Evolutionary conservation across 805 yeast species (phyloP), one percentile per base, ranked within the genome.

Genomic region (Saccharomycopsis fermentans): DNA sequence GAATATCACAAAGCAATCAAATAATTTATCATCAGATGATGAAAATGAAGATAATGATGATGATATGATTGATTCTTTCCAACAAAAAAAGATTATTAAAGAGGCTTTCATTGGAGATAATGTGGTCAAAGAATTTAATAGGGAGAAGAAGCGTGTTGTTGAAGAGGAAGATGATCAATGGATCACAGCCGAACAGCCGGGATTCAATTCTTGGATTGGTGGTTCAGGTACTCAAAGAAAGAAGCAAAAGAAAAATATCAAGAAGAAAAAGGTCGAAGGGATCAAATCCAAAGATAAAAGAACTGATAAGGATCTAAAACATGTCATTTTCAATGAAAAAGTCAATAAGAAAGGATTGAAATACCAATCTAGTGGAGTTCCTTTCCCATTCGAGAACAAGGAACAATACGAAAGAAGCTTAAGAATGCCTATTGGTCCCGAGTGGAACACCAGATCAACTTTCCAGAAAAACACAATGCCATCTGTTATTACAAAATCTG

Each of bases 141-240:
- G 74, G 14, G 98, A 91, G 65, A 94, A 92, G 73, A 74, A 76
- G 59, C 77, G 81, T 64, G 80, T 80, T 12, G 76, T 78, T 5
- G 79, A 74, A 51, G 90, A 86, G 53, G 97, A 92, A 70, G 97
- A 83, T 59, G 97, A 92, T 71, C 79, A 89, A 68, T 90, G 85
- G 66, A 84, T 86, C 59, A 96, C 91, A 68, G 73, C 86, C 54
- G 86, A 96, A 0, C 72, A 91, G 56, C 98, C 97, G 2, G 99
- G 99, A 1, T 94, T 98, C 97, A 98, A 98, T 54, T 87, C 86
- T 51, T 94, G 99, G 99, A 87, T 92, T 11, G 97, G 97, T 40
- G 81, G 80, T 9, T 77, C 78, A 21, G 68, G 73, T 11, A 71
- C 69, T 62, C 71, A 66, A 59, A 68, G 64, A 17, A 74, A 59